A percentile compares a stretch with the other conserved stretches of the same genome.
phyloP scores from a whole-genome alignment of 2,329 filamentous ascomycete genomes.

The Fusarium veterinarium region DNA sequence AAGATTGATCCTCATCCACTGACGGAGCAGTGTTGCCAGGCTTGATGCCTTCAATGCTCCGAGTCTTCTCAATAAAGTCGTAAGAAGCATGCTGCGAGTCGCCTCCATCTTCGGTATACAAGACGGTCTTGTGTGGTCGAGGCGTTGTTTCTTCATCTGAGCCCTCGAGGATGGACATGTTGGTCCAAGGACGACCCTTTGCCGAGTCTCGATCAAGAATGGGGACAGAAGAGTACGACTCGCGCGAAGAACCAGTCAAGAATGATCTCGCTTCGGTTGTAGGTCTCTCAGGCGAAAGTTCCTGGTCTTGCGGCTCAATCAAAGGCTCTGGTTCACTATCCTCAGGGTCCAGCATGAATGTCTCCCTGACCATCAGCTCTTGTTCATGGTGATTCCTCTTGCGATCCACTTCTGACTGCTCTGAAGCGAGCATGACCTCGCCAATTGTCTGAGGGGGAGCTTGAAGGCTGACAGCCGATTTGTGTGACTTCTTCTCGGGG shows the following conservation, averaged over 20 bases:
- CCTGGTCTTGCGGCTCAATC: slow-evolving; percentile 24
- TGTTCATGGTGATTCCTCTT: slow-evolving; percentile 61
- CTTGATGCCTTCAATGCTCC: slow-evolving; percentile 61
- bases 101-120: slow-evolving; percentile 27
- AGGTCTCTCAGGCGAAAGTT: slow-evolving; percentile 43
- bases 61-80: slow-evolving; percentile 65
- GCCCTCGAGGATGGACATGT: slow-evolving; percentile 65
- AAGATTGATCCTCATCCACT: slow-evolving; percentile 54
- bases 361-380: slow-evolving; percentile 58
- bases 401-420: slow-evolving; percentile 49
- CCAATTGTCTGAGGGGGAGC: slow-evolving; percentile 21
- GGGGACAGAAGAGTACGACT: slow-evolving; percentile 82
- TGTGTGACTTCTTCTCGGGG: slow-evolving; percentile 61
- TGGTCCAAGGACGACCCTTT: slow-evolving; percentile 65
- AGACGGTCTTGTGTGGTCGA: slow-evolving; percentile 35
- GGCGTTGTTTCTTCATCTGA: slow-evolving; percentile 55
- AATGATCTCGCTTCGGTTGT: slow-evolving; percentile 58
- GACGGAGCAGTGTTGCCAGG: slow-evolving; percentile 49
- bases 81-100: slow-evolving; percentile 59
- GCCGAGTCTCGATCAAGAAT: slow-evolving; percentile 76
- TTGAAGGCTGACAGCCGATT: slow-evolving; percentile 51
- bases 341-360: slow-evolving; percentile 45
- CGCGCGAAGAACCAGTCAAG: slow-evolving; percentile 71
- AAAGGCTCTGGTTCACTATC: slow-evolving; percentile 39
- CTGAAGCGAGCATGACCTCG: slow-evolving; percentile 39